Conservation (phyloP, 495 filamentous ascomycete genomes). For the Aspergillus ostianus region DNA sequence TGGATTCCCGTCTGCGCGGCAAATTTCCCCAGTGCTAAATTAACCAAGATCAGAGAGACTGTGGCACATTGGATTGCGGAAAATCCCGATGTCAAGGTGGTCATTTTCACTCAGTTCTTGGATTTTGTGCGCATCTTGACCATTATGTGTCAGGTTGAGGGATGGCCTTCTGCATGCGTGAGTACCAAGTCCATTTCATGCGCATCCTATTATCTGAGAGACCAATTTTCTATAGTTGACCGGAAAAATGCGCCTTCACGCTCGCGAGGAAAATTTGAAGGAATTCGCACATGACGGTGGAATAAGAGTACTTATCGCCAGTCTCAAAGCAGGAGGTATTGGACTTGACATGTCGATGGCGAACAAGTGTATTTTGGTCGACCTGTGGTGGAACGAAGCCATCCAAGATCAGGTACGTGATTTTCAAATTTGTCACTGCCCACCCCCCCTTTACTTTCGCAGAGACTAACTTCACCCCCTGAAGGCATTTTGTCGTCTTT, state of each 20-base stretch:
- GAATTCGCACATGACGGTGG: conserved; percentile 27
- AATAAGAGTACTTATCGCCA: conserved; percentile 40
- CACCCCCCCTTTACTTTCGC: too few relatives aligned
- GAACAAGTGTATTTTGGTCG: conserved; percentile 56
- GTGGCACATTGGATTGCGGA: conserved; percentile 34
- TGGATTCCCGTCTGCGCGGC: conserved; percentile 25
- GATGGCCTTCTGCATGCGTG: conserved; percentile 28
- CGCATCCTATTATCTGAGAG: too few relatives aligned
- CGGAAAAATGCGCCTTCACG: conserved; percentile 25
- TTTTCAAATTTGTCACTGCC: conserved; percentile 25
- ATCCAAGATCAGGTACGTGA: conserved; percentile 47
- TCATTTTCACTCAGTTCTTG: conserved; percentile 42
- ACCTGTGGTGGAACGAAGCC: conserved; percentile 60
- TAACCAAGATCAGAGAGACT: conserved; percentile 26
- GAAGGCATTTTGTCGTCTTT: conserved; percentile 62
- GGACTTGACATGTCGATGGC: conserved; percentile 55
- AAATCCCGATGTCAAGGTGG: conserved; percentile 34
- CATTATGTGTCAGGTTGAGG: conserved; percentile 23
- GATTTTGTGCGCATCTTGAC: conserved; percentile 30
- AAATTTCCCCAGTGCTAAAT: conserved; percentile 28
- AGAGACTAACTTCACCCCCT: neutral
- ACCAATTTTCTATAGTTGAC: too few relatives aligned
- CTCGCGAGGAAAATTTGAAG: conserved; percentile 29
- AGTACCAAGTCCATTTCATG: conserved; percentile 6
- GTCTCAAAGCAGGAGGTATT: conserved; percentile 45